Evolutionary conservation across 306 rosid genomes (phyloP).

Genomic region (Myrica gale): DNA sequence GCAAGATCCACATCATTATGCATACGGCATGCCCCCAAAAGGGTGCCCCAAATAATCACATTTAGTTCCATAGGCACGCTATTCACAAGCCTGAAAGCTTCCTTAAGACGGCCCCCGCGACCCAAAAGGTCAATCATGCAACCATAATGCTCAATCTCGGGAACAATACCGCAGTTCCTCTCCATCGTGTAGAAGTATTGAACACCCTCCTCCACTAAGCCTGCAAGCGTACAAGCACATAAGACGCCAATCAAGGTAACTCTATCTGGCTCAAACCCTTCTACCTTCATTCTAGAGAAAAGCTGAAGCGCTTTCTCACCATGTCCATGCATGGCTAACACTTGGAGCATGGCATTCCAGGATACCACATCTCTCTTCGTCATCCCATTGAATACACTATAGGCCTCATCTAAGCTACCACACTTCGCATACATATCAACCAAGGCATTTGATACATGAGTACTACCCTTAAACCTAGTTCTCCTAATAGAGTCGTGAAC

Average conservation of each 20-base stretch:
- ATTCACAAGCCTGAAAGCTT: constrained; percentile 64
- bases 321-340: constrained; percentile 72
- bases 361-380: constrained; percentile 59
- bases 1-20: constrained; percentile 71
- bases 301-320: constrained; percentile 67
- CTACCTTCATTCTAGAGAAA: constrained; percentile 58
- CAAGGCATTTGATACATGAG: constrained; percentile 65
- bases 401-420: constrained; percentile 58
- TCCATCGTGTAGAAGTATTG: constrained; percentile 62
- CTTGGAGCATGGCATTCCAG: constrained; percentile 85
- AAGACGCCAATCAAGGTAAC: constrained; percentile 66
- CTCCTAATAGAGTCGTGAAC: constrained; percentile 53
- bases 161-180: constrained; percentile 57
- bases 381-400: constrained; percentile 44
- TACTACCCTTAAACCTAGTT: constrained; percentile 50
- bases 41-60: constrained; percentile 62
- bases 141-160: constrained; percentile 72
- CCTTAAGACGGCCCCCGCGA: constrained; percentile 71
- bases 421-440: constrained; percentile 89
- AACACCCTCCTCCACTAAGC: constrained; percentile 69
- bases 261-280: constrained; percentile 67
- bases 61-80: constrained; percentile 83
- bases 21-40: constrained; percentile 81
- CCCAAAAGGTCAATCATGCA: constrained; percentile 85
- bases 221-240: constrained; percentile 80